Evolutionary conservation across 1,139 yeast genomes (phyloP), one percentile per base, ranked within the genome.

Genomic region (Blastobotrys proliferans): DNA sequence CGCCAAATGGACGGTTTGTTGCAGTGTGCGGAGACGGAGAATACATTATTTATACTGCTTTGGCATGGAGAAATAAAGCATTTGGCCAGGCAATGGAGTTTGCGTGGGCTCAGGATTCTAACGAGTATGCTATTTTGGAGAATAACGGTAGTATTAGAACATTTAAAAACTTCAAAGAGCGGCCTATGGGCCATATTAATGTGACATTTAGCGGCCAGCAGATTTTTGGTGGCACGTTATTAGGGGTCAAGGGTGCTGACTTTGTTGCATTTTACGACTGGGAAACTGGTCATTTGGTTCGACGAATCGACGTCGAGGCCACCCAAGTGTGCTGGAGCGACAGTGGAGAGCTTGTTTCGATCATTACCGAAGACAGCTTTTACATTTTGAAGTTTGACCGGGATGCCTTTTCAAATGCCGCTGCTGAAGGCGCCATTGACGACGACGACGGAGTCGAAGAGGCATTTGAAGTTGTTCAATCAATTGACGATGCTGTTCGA

Each of bases 1-100:
- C 97, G 31, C 97, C 97, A 50, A 92, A 94, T 62, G 99, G 99
- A 48, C 81, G 97, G 66, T 92, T 85, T 63, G 97, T 90, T 31
- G 84, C 97, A 20, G 97, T 92, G 38, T 84, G 94, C 46, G 99
- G 99, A 60, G 98, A 94, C 68, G 97, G 97, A 48, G 98, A 92
- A 67, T 92, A 87, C 64, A 87, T 92, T 57, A 83, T 94, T 45
- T 94, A 92, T 69, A 88, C 97, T 6, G 94, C 98, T 1, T 76
- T 94, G 58, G 97, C 97, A 1, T 92, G 98, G 98, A 80, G 98
- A 70, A 88, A 94, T 55, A 92, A 88, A 68, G 77, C 90, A 40
- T 92, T 86, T 64, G 98, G 97, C 51, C 76, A 79, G 46, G 97
- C 95, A 13, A 69, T 80, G 47, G 97, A 88, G 60, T 88, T 94